phyloP scores from a whole-genome alignment of 2,329 filamentous ascomycete species.

The Pseudofabraea citricarpa region DNA sequence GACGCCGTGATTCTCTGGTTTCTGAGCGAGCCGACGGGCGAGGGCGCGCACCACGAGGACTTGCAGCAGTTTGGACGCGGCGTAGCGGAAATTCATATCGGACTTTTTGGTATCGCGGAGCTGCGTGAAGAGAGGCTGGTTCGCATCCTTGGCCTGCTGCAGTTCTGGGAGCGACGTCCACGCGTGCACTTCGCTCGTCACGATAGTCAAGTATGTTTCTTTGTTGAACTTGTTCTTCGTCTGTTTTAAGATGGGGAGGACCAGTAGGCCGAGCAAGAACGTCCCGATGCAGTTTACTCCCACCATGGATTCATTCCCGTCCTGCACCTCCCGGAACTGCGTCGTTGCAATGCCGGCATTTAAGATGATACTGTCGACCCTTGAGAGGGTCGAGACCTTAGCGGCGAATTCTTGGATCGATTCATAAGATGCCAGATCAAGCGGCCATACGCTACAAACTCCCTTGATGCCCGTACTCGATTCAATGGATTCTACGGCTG shows the following conservation, averaged over 20 bases:
- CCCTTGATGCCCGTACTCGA: conserved; percentile 6
- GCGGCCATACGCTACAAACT: conserved; percentile 29
- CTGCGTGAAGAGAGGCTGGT: too few species aligned
- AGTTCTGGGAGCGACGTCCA: neutral
- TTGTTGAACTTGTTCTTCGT: neutral
- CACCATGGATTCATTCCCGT: conserved; percentile 13
- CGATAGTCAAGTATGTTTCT: neutral
- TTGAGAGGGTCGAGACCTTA: neutral
- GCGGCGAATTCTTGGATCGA: conserved; percentile 5
- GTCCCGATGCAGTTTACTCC: conserved; percentile 20
- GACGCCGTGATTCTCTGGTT: conserved; percentile 27
- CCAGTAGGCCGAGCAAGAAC: conserved; percentile 14
- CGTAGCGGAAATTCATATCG: conserved; percentile 31
- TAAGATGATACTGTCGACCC: conserved; percentile 2
- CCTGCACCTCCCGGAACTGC: conserved; percentile 9
- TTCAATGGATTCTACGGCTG: conserved; percentile 31
- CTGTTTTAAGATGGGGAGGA: conserved; percentile 26
- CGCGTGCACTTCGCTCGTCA: neutral
- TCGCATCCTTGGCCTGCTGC: neutral
- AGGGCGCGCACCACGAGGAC: conserved; percentile 38
- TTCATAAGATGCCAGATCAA: conserved; percentile 3
- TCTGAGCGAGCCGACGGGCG: conserved; percentile 18
- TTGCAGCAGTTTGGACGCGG: conserved; percentile 41
- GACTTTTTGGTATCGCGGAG: neutral
- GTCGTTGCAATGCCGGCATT: conserved; percentile 9